Evolutionary conservation across 2,329 filamentous ascomycete species (phyloP).

Genomic region (Ophiostoma quercus): DNA sequence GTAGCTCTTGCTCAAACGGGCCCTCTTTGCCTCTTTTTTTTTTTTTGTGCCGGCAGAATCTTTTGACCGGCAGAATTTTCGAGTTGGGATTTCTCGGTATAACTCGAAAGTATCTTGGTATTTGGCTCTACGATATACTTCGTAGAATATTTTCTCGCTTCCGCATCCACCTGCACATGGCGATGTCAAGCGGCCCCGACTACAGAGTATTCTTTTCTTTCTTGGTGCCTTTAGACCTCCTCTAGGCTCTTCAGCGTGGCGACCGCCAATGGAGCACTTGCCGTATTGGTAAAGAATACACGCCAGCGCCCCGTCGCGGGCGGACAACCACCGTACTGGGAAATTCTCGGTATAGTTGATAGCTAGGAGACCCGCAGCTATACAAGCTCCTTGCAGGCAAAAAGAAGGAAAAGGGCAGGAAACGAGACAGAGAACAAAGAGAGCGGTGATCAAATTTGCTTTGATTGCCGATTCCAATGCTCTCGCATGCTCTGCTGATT

Average conservation of each 20-base stretch:
- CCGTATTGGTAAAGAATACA: background rate
- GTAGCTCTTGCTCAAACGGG: conserved; percentile 9
- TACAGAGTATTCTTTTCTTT: background rate
- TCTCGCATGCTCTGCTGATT: background rate
- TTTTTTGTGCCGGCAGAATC: conserved; percentile 14
- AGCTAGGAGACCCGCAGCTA: background rate
- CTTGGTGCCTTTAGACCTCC: background rate
- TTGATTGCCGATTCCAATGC: background rate
- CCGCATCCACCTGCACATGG: background rate
- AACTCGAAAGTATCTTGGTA: background rate
- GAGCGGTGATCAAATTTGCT: conserved; percentile 11
- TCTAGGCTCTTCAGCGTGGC: background rate
- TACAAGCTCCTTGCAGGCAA: conserved; percentile 7
- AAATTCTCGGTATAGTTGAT: background rate
- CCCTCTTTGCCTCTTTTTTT: background rate
- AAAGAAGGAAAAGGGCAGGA: background rate
- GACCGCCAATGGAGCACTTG: conserved; percentile 4
- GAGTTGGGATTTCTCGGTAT: background rate
- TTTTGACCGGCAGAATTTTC: conserved; percentile 17
- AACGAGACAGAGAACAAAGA: conserved; percentile 12
- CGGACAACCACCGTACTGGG: conserved; percentile 10
- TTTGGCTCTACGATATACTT: background rate
- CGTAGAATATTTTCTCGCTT: background rate
- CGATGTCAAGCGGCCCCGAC: background rate
- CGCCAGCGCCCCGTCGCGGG: background rate